Base-by-base conservation (phyloP, 2,329 filamentous ascomycete species). In the Colletotrichum tabaci region DNA sequence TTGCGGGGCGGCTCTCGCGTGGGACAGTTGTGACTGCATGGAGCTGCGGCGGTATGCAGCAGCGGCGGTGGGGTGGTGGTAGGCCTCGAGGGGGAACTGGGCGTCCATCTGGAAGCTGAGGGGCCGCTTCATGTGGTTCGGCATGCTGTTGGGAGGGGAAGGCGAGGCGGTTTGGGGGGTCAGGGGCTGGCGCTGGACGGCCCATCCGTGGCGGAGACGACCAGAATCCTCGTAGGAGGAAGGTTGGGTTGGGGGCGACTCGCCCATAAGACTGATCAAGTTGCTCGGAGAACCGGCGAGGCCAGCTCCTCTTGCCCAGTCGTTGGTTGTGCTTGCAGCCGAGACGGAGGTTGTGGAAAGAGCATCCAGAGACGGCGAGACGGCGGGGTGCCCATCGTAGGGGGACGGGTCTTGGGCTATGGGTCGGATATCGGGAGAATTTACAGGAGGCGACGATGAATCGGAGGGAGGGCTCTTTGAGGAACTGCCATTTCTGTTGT, bases 261-360 rank as follows among this genome's bases (percentile, higher is more conserved):
- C 87, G 65, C 85, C 85, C 77, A 83, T 82, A 69, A 88, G 77
- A 76, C 82, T 87, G 73, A 87, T 87, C 67, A 87, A 80, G 71
- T 88, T 88, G 61, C 84, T 83, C n/a, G 86, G 86, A n/a, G 87
- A 88, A 70, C 86, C 85, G 76, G 81, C 83, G 75, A 87, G 81
- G 70, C 79, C 84, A 10, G 35, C 35, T 66, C 78, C 77, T 62
- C 82, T 80, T 73, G 81, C 77, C 84, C 85, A 88, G 75, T 87
- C 85, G 75, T 83, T 83, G 66, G 80, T 80, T 77, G 85, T 82
- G 76, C 84, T 87, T 56, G 84, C 84, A 9, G 83, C 82, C 63
- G 86, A 84, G 71, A 84, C 83, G n/a, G 86, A 86, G 60, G 84
- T 84, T 40, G 84, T 82, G 35, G 86, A 86, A 67, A 87, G 77